Evolutionary conservation across 2,329 filamentous ascomycete species (phyloP), one percentile per base, ranked within the genome.

Genomic region (Apiospora aurea): DNA sequence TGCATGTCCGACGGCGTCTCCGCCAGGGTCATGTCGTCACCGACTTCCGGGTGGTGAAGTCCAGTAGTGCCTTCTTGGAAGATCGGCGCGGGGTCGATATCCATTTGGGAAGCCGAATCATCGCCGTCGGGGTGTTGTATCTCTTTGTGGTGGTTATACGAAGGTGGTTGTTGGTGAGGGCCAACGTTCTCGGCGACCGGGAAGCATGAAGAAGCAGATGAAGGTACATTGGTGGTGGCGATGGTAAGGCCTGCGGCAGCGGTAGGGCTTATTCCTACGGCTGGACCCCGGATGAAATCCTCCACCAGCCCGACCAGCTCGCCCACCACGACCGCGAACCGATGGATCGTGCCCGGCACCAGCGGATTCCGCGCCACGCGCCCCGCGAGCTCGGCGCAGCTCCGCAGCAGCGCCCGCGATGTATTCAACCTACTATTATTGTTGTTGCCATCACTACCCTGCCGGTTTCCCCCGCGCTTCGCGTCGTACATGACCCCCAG

Each of bases 401-500:
- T 5, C 3, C 24, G 14, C 47, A 69, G 68, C 34, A 57, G 47
- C 11, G 3, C 13, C 14, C 66, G 66, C 13, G 66, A 68, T 3
- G 47, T 38, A 4, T 24, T 18, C 1, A 41, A 16, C 1, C 26
- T 29, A 29, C 26, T 3, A 3, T 3, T 29, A 3, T 3, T 24
- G 16, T 24, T 14, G 2, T 24, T 21, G 38, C 2, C 7, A 11
- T 7, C 16, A 38, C 5, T 2, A 38, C 14, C 29, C 2, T 24
- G 51, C 7, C 26, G 29, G 2, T 34, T 6, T 4, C 24, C 29
- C 2, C 53, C 53, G 29, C 77, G 77, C 51, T 77, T 79, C 41
- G 76, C 69, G 67, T 77, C 73, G 61, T 77, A 78, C 76, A 83
- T 67, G 79, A 85, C 76, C 53, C 82, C 80, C 6, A 85, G 78